Conservation (phyloP, 768 basidiomycete species). For the Tylopilus vinaceipallidus region DNA sequence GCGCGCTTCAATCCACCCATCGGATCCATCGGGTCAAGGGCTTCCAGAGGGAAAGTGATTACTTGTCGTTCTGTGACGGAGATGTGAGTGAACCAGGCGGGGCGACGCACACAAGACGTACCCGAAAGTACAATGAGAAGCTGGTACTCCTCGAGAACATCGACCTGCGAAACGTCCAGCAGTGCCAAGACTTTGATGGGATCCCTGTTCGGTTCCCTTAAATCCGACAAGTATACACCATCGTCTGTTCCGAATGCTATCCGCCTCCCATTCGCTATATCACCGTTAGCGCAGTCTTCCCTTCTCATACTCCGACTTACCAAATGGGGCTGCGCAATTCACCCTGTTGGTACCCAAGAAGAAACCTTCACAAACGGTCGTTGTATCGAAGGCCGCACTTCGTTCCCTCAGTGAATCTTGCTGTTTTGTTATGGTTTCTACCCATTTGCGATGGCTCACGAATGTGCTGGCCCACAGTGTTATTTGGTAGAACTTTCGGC, state of each 20-base stretch:
- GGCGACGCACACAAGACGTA: slow-evolving; percentile 30
- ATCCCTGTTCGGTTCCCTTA: slow-evolving; percentile 71
- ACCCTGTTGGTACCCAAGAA: slow-evolving; percentile 84
- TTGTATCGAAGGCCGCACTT: slow-evolving; percentile 83
- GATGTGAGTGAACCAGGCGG: background rate
- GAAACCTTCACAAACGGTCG: slow-evolving; percentile 82
- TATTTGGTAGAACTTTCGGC: slow-evolving; percentile 87
- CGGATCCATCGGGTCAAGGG: slow-evolving; percentile 86
- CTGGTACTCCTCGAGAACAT: slow-evolving; percentile 94
- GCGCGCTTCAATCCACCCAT: slow-evolving; percentile 89
- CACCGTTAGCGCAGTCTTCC: slow-evolving; percentile 2
- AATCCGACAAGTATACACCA: slow-evolving; percentile 92
- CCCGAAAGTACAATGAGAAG: slow-evolving; percentile 98
- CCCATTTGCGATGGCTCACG: slow-evolving; percentile 87
- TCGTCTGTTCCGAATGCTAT: slow-evolving; percentile 98
- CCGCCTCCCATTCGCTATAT: slow-evolving; percentile 70
- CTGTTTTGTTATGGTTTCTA: slow-evolving; percentile 87
- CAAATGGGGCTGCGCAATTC: slow-evolving; percentile 83
- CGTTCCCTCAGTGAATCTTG: slow-evolving; percentile 82
- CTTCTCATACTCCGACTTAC: slow-evolving; percentile 52
- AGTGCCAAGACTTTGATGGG: slow-evolving; percentile 89
- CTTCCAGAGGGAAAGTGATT: slow-evolving; percentile 92
- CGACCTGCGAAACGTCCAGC: slow-evolving; percentile 90
- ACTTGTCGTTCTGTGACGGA: slow-evolving; percentile 81
- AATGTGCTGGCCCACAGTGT: slow-evolving; percentile 89